Evolutionary conservation across 768 basidiomycete species (phyloP), one percentile per base, ranked within the genome.

Genomic region (Botryobasidium botryosum): DNA sequence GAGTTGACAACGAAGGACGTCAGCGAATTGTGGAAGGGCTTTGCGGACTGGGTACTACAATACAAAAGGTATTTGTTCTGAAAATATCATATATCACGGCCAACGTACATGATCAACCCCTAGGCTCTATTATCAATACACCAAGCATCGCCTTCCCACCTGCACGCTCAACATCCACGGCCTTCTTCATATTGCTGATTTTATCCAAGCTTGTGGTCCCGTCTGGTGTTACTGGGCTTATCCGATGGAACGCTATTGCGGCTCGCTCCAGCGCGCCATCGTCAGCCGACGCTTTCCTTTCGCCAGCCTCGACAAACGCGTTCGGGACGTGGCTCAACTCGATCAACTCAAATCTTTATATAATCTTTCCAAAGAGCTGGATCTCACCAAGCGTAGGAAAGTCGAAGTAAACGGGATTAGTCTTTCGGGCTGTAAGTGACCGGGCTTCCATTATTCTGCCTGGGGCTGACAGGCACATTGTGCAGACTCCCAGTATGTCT

Each of bases 221-320:
- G 48, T 56, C 2, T 64, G 62, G 56, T 35, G 53, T 0, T 56
- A 52, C 10, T 65, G 64, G 64, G 55, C 60, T 2, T 66, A 63
- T 45, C 54, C 49, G 21, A 58, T 65, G 53, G 65, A 66, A 45
- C 40, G 57, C 0, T 61, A 53, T 28, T 64, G 62, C 51, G 61
- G 63, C 0, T 43, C 35, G 5, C 51, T 65, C 7, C 51, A 57
- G 32, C 26, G 35, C 0, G 52, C 40, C 5, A 39, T 65, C 13
- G n/a, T n/a, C n/a, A 33, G 32, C 18, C 32, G 32, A 33, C 32
- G 32, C 10, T 33, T 33, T 33, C 32, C 32, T 33, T 33, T 33
- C 18, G 32, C 32, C 10, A 33, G 32, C 32, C 32, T 33, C 12
- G 32, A 33, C 18, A 33, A 33, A 33, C 18, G 32, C 18, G 32